phyloP scores from a whole-genome alignment of 2,329 filamentous ascomycete species.

The Fusarium napiforme region DNA sequence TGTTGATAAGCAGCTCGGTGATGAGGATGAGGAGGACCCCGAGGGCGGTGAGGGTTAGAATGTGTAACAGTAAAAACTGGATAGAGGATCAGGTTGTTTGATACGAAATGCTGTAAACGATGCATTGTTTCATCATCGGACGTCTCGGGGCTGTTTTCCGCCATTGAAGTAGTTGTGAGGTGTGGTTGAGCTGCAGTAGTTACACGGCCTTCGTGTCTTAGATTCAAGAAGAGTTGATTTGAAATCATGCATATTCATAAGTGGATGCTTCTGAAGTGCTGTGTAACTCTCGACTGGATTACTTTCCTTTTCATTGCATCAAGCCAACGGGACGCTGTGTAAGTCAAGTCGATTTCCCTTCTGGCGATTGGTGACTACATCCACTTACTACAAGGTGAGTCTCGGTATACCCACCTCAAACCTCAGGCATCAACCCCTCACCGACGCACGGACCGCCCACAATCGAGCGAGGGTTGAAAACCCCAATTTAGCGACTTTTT shows the following conservation, averaged over 20 bases:
- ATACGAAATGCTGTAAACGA: not conserved
- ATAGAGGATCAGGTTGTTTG: conserved; percentile 10
- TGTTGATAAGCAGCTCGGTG: conserved; percentile 61
- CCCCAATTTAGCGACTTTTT: conserved; percentile 54
- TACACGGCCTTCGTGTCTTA: not conserved
- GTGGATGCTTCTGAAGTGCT: not conserved
- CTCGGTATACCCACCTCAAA: not conserved
- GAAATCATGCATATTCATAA: not conserved
- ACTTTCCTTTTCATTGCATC: not conserved
- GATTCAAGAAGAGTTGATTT: not conserved
- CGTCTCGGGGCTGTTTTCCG: not conserved
- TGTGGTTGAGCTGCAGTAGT: conserved; percentile 1
- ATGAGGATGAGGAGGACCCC: conserved; percentile 64
- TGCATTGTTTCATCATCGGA: conserved; percentile 16
- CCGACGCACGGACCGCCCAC: conserved; percentile 28
- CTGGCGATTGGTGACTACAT: not conserved
- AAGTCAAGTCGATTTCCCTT: conserved; percentile 7
- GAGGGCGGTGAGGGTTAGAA: conserved; percentile 58
- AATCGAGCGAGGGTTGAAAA: conserved; percentile 51
- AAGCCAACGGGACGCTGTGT: conserved; percentile 16
- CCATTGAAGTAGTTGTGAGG: not conserved
- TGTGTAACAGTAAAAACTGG: conserved; percentile 6
- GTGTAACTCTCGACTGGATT: conserved; percentile 8
- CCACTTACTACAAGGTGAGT: conserved; percentile 3
- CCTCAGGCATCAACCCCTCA: conserved; percentile 32